Evolutionary conservation across 805 yeast genomes (phyloP), one percentile per base, ranked within the genome.

Genomic region (Metschnikowia corniflorae): DNA sequence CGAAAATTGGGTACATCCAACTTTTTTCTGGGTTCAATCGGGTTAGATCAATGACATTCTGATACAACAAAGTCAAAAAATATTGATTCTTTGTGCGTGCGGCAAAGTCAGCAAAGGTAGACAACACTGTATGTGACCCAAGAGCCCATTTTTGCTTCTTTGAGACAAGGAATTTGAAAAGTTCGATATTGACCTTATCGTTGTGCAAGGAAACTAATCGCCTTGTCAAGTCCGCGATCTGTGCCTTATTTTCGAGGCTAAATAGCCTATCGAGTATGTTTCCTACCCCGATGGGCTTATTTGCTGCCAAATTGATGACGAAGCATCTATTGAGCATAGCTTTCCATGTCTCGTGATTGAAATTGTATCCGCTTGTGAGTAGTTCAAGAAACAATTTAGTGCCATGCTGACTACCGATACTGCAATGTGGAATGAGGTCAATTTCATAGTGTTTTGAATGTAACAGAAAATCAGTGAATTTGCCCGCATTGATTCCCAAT

Each of bases 291-390:
- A 64, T 28, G n/a, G 34, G 33, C 2, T 40, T 30, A 6, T 50
- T 49, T 8, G 33, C 36, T 23, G 51, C 53, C 28, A 61, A 47
- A 3, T 37, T 14, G 14, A 49, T 54, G 3, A 56, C 47, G 34
- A 65, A 64, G 10, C 49, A 47, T 17, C 53, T 49, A 32, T 56
- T 64, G 17, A 64, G 46, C 3, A 67, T 29, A 6, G 57, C 51
- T 3, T 40, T 45, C 63, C 70, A 61, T 3, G 72, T 66, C 5
- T 39, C 37, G 6, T 49, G 31, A 15, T 50, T 53, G 47, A 68
- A 68, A 6, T 51, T 50, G 25, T 50, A 54, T 0, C 69, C 69
- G n/a, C 53, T 51, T 8, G 44, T 41, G 41, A 64, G 62, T 4
- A 42, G 40, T 9, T 52, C 51, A 4, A 61, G 27, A 34, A 68